A percentile compares a stretch with the other conserved stretches of the same genome.
phyloP scores from a whole-genome alignment of 2,329 filamentous ascomycete species.

The Alternaria solani region DNA sequence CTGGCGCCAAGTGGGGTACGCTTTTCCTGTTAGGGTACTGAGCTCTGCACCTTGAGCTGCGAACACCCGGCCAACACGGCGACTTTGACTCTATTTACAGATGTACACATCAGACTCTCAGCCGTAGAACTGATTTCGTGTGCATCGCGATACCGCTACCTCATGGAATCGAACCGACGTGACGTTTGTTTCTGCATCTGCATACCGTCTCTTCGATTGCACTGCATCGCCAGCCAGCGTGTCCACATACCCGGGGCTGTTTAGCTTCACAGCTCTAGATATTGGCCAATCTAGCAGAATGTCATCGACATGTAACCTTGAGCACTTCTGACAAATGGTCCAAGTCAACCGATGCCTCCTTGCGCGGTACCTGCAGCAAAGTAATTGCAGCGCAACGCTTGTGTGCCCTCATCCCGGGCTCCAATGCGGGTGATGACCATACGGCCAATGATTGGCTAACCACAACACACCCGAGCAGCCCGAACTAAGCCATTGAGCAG shows the following conservation, averaged over 20 bases:
- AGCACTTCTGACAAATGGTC: not conserved
- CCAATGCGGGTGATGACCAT: conserved; percentile 29
- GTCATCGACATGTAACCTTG: not conserved
- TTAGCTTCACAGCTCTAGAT: not conserved
- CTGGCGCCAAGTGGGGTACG: conserved; percentile 3
- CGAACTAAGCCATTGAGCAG: conserved; percentile 38
- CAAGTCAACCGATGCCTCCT: not conserved
- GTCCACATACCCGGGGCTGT: not conserved
- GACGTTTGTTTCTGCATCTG: not conserved
- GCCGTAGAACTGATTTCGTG: not conserved
- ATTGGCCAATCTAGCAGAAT: not conserved
- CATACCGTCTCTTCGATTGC: not conserved
- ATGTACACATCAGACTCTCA: not conserved
- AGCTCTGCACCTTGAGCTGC: conserved; percentile 18
- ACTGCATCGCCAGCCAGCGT: not conserved
- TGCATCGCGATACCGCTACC: not conserved
- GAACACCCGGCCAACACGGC: conserved; percentile 5
- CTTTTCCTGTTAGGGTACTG: conserved; percentile 2
- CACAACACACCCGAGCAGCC: conserved; percentile 13
- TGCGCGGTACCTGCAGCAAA: conserved; percentile 38
- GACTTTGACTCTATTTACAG: not conserved
- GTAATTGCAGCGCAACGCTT: conserved; percentile 12
- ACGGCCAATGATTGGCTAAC: conserved; percentile 38
- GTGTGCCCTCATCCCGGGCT: conserved; percentile 10
- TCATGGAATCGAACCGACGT: not conserved